These are phyloP conservation scores for Paxillus rubicundulus DNA, from an alignment of 768 basidiomycete species.

Conservation along the genomic window DNA sequence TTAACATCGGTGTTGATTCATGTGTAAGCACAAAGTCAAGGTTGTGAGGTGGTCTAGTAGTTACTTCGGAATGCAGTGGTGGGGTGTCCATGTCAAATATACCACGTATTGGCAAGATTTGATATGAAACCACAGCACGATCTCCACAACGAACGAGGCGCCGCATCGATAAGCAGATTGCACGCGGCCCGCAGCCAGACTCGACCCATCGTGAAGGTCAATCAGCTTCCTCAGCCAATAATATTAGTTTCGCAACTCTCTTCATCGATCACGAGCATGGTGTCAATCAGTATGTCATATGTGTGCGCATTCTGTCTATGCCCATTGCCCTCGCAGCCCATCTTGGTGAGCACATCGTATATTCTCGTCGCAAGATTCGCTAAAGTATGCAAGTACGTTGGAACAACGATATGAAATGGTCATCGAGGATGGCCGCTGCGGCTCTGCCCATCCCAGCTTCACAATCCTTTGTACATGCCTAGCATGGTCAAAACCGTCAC, in stretches of 20 bases:
- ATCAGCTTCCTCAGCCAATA: too few relatives aligned
- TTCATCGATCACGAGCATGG: too few relatives aligned
- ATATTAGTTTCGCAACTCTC: too few relatives aligned
- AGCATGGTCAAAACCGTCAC: not conserved
- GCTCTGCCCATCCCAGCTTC: not conserved
- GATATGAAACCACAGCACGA: slow-evolving; percentile 28
- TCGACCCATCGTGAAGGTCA: too few relatives aligned
- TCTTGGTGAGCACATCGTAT: slow-evolving; percentile 1
- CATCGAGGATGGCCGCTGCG: not conserved
- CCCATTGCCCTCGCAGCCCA: not conserved
- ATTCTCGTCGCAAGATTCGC: not conserved
- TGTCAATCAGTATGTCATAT: not conserved
- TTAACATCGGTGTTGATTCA: not conserved
- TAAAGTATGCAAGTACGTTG: not conserved
- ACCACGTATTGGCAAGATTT: slow-evolving; percentile 4
- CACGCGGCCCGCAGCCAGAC: too few relatives aligned
- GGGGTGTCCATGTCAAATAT: too few relatives aligned
- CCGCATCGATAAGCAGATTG: too few relatives aligned
- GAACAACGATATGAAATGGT: not conserved
- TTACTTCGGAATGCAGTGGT: too few relatives aligned
- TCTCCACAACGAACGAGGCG: too few relatives aligned
- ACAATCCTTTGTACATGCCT: not conserved
- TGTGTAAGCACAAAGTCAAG: not conserved
- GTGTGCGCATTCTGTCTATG: not conserved
- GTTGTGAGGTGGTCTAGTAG: too few relatives aligned